Evolutionary conservation across 306 rosid species (phyloP).

Genomic region (Sindora glabra): DNA sequence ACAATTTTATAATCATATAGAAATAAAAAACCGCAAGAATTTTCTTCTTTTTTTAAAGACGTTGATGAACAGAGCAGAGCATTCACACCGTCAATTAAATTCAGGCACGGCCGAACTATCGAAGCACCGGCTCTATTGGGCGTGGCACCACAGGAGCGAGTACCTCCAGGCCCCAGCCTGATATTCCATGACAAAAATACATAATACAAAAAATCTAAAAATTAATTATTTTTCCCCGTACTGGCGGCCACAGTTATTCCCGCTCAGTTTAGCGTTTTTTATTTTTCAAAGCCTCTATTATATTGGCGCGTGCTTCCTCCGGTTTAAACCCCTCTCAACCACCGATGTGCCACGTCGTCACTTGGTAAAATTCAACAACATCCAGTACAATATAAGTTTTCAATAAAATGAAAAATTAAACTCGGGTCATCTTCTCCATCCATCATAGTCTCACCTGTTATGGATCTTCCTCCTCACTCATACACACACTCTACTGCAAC

Average conservation of each 20-base stretch:
- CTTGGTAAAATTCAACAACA: conserved; percentile 6
- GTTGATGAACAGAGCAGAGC: too few relatives aligned
- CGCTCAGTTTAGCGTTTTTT: conserved; percentile 50
- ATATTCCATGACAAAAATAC: too few relatives aligned
- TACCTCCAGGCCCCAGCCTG: too few relatives aligned
- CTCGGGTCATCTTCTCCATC: conserved; percentile 12
- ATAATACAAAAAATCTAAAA: too few relatives aligned
- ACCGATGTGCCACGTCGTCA: conserved; percentile 33
- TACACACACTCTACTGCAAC: conserved; percentile 41
- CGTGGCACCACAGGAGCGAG: too few relatives aligned
- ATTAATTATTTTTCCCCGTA: not conserved
- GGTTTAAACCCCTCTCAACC: conserved; percentile 27
- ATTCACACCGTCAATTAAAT: too few relatives aligned
- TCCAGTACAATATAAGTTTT: not conserved
- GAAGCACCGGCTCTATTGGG: too few relatives aligned
- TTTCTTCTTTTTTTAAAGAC: too few relatives aligned
- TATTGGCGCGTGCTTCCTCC: conserved; percentile 29
- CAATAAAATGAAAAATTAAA: conserved; percentile 18
- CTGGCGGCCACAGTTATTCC: conserved; percentile 63
- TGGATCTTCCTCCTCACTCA: conserved; percentile 22
- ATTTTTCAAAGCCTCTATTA: conserved; percentile 22
- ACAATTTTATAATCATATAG: too few relatives aligned
- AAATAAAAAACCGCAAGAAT: too few relatives aligned
- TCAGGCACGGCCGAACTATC: too few relatives aligned
- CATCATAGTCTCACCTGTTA: conserved; percentile 18